Base-by-base conservation (phyloP, 176 grass and related monocot species). In the Carex parvula region DNA sequence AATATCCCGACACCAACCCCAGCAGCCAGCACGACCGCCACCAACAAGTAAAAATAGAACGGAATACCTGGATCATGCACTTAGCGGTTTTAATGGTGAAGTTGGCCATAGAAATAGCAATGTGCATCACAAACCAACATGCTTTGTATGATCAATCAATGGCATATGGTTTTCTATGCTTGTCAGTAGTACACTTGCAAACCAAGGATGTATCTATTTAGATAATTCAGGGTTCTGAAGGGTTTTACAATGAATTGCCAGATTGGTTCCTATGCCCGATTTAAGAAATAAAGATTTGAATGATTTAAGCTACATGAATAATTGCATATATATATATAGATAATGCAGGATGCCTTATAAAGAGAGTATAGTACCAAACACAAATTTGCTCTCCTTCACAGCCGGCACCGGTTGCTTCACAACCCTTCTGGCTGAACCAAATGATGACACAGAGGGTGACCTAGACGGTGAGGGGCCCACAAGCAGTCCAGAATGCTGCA, bases 401-500 rank as follows among this genome's bases (percentile, higher is more conserved):
- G 17, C 20, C 53, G 41, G 89, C 84, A 72, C n/a, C 33, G 66
- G 68, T 83, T 94, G 79, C 79, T 89, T 84, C 17, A 76, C 11
- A 81, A 85, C 62, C 58, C 65, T 13, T 64, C 24, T 12, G 41
- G 54, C 55, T 60, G 83, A 83, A 54, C 81, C 81, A 54, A 83
- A 22, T 30, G 81, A 83, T n/a, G 62, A 83, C 24, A 83, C 44
- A 29, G 77, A 87, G 1, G 86, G 88, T 6, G 81, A 80, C 6
- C 72, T 84, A 21, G 79, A 77, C 7, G 90, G 86, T 42, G 82
- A 91, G 5, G 92, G 92, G 0, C 95, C 90, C 13, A 94, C 86
- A 80, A 98, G 87, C n/a, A 98, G 86, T 22, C 85, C 95, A 14
- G 95, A 77, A 72, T 88, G 70, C 5, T 89, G 63, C 82, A 98